Conservation (phyloP, 108 stramenopile species). For the Ochromonas danica region DNA sequence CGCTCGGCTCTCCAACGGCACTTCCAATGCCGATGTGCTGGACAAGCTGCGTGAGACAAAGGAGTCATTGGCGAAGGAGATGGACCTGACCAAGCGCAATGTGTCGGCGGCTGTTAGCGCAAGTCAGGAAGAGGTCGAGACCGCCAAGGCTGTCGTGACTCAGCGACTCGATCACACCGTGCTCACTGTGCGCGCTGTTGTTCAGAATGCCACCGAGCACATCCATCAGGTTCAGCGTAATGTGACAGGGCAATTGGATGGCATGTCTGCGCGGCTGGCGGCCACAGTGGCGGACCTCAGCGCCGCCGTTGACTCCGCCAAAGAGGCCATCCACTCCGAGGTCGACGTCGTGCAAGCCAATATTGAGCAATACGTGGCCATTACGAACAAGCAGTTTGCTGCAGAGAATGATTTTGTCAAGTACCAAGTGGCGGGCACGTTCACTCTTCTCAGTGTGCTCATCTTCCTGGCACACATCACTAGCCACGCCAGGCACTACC, state of each 20-base stretch:
- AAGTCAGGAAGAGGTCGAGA: neutral
- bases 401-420: conserved; percentile 88
- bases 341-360: neutral
- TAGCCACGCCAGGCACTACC: conserved; percentile 69
- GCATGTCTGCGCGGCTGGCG: neutral
- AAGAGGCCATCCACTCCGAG: neutral
- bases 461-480: conserved; percentile 91
- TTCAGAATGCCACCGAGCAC: neutral
- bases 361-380: conserved; percentile 18
- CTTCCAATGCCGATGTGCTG: conserved; percentile 12
- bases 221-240: neutral
- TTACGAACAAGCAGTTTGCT: conserved; percentile 81
- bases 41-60: neutral
- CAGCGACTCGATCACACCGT: neutral
- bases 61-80: neutral
- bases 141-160: neutral
- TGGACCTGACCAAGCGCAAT: neutral
- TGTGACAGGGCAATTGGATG: neutral
- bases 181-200: neutral
- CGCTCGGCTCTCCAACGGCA: neutral
- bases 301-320: neutral
- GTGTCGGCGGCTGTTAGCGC: neutral
- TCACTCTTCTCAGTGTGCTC: conserved; percentile 75
- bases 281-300: neutral
- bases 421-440: conserved; percentile 74